These are phyloP conservation scores for Gomphus bonarii DNA, from an alignment of 1,284 basidiomycete genomes.

Conservation along the genomic window DNA sequence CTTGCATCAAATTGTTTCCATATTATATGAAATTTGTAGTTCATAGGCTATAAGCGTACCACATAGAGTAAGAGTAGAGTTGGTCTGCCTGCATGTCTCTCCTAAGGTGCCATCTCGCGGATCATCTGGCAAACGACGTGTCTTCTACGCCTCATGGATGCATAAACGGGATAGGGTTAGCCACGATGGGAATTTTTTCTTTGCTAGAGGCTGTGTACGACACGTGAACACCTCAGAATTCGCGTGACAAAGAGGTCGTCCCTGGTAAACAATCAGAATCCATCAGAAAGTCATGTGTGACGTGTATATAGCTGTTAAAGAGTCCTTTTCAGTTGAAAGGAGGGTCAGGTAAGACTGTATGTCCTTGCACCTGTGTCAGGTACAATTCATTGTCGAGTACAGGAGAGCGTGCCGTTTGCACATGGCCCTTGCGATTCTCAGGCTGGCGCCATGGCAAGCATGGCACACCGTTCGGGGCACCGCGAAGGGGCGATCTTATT, in stretches of 20 bases:
- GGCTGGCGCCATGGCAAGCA: neutral
- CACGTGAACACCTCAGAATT: neutral
- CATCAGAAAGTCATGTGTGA: slow-evolving; percentile 1
- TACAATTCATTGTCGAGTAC: neutral
- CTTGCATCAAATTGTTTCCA: no score
- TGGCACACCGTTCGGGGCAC: neutral
- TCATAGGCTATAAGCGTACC: no score
- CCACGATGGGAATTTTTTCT: neutral
- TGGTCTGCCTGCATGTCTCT: neutral
- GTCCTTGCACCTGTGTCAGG: neutral
- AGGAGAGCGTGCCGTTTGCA: neutral
- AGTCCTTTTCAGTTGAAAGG: neutral
- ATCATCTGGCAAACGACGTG: no score
- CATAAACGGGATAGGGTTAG: no score
- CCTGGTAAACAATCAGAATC: neutral
- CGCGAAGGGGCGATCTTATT: no score
- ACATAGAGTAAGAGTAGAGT: no score
- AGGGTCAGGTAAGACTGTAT: neutral
- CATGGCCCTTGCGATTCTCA: neutral
- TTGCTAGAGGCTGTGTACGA: neutral
- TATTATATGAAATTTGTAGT: no score
- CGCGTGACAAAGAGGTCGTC: neutral
- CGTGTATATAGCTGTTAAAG: neutral
- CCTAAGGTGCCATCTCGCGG: neutral
- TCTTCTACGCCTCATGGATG: no score